Percentiles rank a stretch among this genome's conserved stretches.
Evolutionary conservation across 805 yeast genomes (phyloP).

Genomic region (Metschnikowia reukaufii): DNA sequence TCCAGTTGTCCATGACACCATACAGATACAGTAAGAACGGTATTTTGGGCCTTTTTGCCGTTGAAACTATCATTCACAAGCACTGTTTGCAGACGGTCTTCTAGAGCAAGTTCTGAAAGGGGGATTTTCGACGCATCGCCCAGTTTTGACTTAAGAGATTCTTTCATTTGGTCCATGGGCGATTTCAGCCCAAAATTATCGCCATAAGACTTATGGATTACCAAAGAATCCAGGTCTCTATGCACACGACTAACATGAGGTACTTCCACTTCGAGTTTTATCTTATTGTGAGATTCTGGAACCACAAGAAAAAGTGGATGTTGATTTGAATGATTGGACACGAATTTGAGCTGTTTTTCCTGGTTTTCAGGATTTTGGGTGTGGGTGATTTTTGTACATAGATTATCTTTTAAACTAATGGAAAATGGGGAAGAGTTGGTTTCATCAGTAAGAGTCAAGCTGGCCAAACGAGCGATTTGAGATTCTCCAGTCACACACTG

Average conservation of each 20-base stretch:
- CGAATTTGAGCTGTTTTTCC: conserved; percentile 23
- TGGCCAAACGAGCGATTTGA: conserved; percentile 22
- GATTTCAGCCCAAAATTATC: not conserved
- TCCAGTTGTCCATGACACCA: conserved; percentile 12
- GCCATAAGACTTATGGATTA: conserved; percentile 33
- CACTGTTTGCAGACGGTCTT: conserved; percentile 16
- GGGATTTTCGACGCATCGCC: conserved; percentile 32
- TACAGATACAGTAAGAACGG: conserved; percentile 11
- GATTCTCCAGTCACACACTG: conserved; percentile 25
- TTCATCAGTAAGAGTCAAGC: conserved; percentile 28
- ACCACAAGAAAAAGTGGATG: conserved; percentile 35
- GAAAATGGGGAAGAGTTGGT: conserved; percentile 24
- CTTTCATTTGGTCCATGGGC: conserved; percentile 12
- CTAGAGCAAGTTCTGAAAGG: conserved; percentile 29
- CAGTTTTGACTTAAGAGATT: conserved; percentile 7
- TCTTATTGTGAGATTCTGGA: conserved; percentile 22
- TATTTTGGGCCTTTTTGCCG: conserved; percentile 1
- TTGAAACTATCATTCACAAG: conserved; percentile 18
- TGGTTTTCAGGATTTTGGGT: not conserved
- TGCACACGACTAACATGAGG: conserved; percentile 20
- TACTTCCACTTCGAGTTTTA: conserved; percentile 30
- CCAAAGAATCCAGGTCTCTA: conserved; percentile 21
- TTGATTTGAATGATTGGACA: conserved; percentile 22
- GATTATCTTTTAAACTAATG: conserved; percentile 22
- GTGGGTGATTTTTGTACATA: conserved; percentile 22